phyloP scores from a whole-genome alignment of 2,329 filamentous ascomycete genomes.

The Curvularia verruculosa region DNA sequence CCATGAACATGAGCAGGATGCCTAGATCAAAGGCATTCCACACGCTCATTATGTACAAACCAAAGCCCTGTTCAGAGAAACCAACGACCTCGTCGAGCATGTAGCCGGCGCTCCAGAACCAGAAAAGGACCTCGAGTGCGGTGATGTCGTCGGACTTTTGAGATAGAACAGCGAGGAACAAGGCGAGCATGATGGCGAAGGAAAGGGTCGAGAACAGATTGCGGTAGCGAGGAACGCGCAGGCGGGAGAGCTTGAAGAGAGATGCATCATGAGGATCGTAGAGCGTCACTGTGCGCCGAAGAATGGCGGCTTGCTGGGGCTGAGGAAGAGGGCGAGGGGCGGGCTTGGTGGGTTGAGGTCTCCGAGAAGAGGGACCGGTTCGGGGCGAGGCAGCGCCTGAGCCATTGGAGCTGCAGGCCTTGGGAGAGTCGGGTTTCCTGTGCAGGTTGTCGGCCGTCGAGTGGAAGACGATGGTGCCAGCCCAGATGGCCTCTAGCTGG shows the following conservation, averaged over 20 bases:
- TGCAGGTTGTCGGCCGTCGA: constrained; percentile 86
- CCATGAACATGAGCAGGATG: constrained; percentile 81
- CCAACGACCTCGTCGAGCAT: constrained; percentile 96
- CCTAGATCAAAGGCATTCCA: constrained; percentile 97
- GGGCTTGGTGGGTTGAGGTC: constrained; percentile 31
- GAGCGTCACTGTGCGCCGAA: constrained; percentile 77
- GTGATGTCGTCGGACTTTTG: constrained; percentile 81
- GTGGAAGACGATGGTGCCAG: constrained; percentile 92
- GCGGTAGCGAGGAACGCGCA: constrained; percentile 89
- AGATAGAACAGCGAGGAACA: constrained; percentile 83
- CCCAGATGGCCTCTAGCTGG: constrained; percentile 97
- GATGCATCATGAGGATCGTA: constrained; percentile 93
- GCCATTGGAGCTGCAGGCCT: constrained; percentile 27
- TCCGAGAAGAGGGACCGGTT: constrained; percentile 38
- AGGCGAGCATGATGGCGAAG: constrained; percentile 79
- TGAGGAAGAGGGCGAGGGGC: constrained; percentile 27
- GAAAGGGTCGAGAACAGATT: constrained; percentile 89
- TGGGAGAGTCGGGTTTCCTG: constrained; percentile 58
- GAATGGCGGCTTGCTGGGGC: constrained; percentile 45
- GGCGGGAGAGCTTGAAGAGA: constrained; percentile 85
- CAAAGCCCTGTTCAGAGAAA: constrained; percentile 96
- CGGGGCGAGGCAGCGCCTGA: constrained; percentile 37
- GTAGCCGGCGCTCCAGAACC: constrained; percentile 97
- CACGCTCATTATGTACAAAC: constrained; percentile 95
- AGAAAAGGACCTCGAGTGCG: constrained; percentile 84